These are phyloP conservation scores for Acanthamoeba healyi DNA, from an alignment of 208 protist species.

Conservation along the genomic window DNA sequence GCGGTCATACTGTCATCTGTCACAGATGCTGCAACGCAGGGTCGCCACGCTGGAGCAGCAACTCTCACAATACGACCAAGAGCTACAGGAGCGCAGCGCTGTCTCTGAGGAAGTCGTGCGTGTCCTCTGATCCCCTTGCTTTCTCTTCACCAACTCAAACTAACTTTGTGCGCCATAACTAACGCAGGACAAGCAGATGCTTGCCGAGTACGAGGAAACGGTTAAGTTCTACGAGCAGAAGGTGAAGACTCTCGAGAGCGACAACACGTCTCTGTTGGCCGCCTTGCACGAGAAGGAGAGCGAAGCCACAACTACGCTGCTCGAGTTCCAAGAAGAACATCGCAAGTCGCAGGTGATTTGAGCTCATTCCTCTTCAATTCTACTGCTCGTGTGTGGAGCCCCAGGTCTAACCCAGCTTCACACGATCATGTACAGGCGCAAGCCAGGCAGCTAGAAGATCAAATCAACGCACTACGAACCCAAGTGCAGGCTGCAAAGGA, in stretches of 20 bases:
- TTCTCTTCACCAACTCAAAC: no score
- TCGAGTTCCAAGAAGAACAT: background rate
- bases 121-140: background rate
- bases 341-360: background rate
- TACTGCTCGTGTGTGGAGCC: background rate
- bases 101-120: constrained; percentile 5
- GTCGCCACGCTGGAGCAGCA: background rate
- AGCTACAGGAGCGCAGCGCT: background rate
- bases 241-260: background rate
- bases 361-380: background rate
- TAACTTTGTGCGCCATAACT: no score
- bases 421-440: background rate
- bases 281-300: background rate
- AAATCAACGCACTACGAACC: background rate
- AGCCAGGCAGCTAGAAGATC: background rate
- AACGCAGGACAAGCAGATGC: constrained; percentile 47
- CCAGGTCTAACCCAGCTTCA: no score
- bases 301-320: background rate
- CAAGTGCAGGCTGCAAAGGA: background rate
- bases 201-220: background rate
- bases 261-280: background rate
- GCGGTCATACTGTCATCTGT: no score
- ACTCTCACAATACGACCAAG: constrained; percentile 3
- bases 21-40: background rate
- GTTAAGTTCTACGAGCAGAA: constrained; percentile 60